Conservation (phyloP, 805 yeast species). For the Yarrowia phangngaensis region DNA sequence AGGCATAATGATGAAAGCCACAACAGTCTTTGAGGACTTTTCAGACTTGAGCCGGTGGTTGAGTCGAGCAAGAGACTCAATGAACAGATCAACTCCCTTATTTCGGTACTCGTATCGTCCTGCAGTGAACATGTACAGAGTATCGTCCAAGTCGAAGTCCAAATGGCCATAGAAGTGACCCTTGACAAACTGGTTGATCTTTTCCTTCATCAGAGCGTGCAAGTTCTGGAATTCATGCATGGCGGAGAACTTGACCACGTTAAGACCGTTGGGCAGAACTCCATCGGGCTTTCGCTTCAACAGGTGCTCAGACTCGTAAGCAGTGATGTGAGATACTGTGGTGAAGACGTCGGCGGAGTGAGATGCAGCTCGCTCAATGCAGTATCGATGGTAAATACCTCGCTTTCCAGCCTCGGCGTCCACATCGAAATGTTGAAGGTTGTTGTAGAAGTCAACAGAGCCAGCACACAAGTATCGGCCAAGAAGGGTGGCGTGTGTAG, state of each 20-base stretch:
- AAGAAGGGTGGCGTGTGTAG: constrained; percentile 93
- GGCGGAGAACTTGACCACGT: constrained; percentile 93
- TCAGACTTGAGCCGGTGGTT: constrained; percentile 79
- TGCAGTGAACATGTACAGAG: constrained; percentile 91
- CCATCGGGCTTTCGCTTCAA: constrained; percentile 97
- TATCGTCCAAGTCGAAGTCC: constrained; percentile 90
- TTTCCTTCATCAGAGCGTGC: constrained; percentile 87
- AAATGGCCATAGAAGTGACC: constrained; percentile 97
- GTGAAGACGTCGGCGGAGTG: constrained; percentile 96
- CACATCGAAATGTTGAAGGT: constrained; percentile 82
- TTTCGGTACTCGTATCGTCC: constrained; percentile 96
- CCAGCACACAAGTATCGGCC: constrained; percentile 98
- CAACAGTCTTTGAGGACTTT: constrained; percentile 86
- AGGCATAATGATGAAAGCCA: constrained; percentile 97
- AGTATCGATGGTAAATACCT: constrained; percentile 94
- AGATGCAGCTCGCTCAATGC: constrained; percentile 94
- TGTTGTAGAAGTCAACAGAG: constrained; percentile 91
- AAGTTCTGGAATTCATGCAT: constrained; percentile 97
- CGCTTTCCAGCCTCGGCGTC: constrained; percentile 98
- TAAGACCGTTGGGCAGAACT: constrained; percentile 92
- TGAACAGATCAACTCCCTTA: constrained; percentile 93
- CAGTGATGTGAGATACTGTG: constrained; percentile 96
- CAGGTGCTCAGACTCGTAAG: constrained; percentile 87
- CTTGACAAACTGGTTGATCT: constrained; percentile 87
- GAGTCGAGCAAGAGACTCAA: constrained; percentile 87